Base-by-base conservation (phyloP, 495 filamentous ascomycete species). In the Thozetella sp. region DNA sequence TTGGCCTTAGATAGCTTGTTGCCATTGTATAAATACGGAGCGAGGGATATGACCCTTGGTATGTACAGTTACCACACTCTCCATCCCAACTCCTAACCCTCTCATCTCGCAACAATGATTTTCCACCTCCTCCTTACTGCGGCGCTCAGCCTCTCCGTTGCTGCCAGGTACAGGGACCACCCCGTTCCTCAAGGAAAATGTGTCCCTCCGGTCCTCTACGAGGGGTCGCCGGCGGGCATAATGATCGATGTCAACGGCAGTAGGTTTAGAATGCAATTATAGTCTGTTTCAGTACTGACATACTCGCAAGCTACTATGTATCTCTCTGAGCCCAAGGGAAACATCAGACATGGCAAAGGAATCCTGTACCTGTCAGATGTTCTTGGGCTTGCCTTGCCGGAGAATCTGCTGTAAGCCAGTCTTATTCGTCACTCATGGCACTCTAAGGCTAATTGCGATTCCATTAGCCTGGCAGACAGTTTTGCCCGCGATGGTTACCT, bases 311-410 rank as follows among this genome's bases (percentile, higher is more conserved):
- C 43, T 9, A 9, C 6, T 3, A 48, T 48, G 43, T 48, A 48
- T 48, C 4, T 48, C 43, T 9, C 43, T 3, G 10, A 48, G 43
- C 43, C 43, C 4, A 48, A 19, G 20, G 43, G 43, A 20, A 10
- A 20, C n/a, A 20, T 10, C 4, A 48, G n/a, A 48, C 4, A 48
- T 3, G 43, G 43, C 6, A 10, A 48, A 3, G 43, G 43, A 10
- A 48, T 48, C 43, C 43, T 48, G n/a, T 48, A 48, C n/a, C 43
- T 48, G 4, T 48, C 43, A 10, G 43, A 48, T n/a, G 43, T 48
- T 4, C n/a, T 48, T 10, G 43, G 43, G 3, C 43, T 48, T 9
- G 43, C n/a, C 9, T 9, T 19, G 20, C n/a, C 10, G 3, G 43
- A 48, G 6, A 48, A 48, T 19, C 43, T 48, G 43, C 6, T 48